Percentiles rank a stretch among this genome's conserved stretches.
These are phyloP conservation scores for Haematococcus sp. DNA, from an alignment of 139 green algal genomes.

Conservation along the genomic window DNA sequence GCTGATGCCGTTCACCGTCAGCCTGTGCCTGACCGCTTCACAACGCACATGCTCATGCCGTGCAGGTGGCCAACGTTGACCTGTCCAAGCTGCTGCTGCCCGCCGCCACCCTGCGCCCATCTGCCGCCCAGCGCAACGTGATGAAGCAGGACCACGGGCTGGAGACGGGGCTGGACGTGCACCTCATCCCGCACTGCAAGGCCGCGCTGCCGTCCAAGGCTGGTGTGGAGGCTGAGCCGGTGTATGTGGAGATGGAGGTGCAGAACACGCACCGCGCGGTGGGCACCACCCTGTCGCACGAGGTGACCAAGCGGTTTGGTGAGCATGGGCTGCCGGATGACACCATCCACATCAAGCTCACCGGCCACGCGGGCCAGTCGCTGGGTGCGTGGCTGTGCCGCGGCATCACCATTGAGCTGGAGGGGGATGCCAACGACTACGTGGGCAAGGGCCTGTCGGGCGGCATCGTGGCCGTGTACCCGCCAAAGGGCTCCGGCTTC, in stretches of 20 bases:
- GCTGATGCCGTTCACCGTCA: too few species aligned
- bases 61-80: too few species aligned
- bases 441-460: constrained; percentile 90
- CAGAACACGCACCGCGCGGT: constrained; percentile 86
- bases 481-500: constrained; percentile 63
- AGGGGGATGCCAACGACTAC: constrained; percentile 96
- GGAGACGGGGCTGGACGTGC: constrained; percentile 75
- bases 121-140: constrained; percentile 70
- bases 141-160: constrained; percentile 84
- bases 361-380: constrained; percentile 85
- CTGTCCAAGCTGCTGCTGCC: constrained; percentile 81
- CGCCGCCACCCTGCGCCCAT: constrained; percentile 77
- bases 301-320: constrained; percentile 84
- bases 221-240: constrained; percentile 24
- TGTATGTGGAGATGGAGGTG: constrained; percentile 76
- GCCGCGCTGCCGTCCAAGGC: constrained; percentile 58
- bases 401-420: constrained; percentile 82
- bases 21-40: too few species aligned
- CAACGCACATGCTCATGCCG: too few species aligned
- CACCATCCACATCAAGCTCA: constrained; percentile 89
- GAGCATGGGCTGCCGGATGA: constrained; percentile 73
- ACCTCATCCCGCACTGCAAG: constrained; percentile 73
- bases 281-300: constrained; percentile 87
- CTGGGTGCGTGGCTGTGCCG: constrained; percentile 80
- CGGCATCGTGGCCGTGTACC: constrained; percentile 79